Conservation (phyloP, 331 rosid species). For the Quercus lobata region DNA sequence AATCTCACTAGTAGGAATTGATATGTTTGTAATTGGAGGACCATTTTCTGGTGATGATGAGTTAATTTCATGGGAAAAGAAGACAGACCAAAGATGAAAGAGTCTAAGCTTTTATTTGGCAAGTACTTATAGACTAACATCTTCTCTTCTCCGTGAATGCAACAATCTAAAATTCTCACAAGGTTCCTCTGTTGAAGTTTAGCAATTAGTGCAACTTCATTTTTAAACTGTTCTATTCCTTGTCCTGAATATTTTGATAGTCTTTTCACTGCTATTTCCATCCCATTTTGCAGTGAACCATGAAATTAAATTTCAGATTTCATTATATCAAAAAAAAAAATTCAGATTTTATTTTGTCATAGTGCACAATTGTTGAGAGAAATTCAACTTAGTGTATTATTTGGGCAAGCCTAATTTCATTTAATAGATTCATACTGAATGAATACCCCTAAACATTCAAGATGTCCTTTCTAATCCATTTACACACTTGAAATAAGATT, state of each 20-base stretch:
- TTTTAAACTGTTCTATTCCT: constrained; percentile 55
- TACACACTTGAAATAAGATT: too few species aligned
- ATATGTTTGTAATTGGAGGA: too few species aligned
- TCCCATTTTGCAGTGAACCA: constrained; percentile 40
- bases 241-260: constrained; percentile 44
- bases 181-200: constrained; percentile 66
- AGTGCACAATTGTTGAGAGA: too few species aligned
- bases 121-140: constrained; percentile 63
- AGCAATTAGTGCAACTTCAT: constrained; percentile 42
- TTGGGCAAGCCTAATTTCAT: too few species aligned
- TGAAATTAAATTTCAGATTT: constrained; percentile 15
- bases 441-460: too few species aligned
- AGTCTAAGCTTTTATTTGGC: constrained; percentile 61
- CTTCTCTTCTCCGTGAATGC: constrained; percentile 45
- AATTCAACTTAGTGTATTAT: too few species aligned
- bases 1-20: too few species aligned
- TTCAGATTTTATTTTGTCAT: neutral
- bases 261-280: constrained; percentile 59
- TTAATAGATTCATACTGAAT: too few species aligned
- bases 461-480: too few species aligned
- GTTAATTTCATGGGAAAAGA: neutral
- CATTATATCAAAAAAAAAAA: too few species aligned
- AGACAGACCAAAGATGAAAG: constrained; percentile 44
- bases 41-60: too few species aligned
- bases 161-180: constrained; percentile 54